Base-by-base conservation (phyloP, 352 stramenopile genomes). In the Achlya hypogyna region DNA sequence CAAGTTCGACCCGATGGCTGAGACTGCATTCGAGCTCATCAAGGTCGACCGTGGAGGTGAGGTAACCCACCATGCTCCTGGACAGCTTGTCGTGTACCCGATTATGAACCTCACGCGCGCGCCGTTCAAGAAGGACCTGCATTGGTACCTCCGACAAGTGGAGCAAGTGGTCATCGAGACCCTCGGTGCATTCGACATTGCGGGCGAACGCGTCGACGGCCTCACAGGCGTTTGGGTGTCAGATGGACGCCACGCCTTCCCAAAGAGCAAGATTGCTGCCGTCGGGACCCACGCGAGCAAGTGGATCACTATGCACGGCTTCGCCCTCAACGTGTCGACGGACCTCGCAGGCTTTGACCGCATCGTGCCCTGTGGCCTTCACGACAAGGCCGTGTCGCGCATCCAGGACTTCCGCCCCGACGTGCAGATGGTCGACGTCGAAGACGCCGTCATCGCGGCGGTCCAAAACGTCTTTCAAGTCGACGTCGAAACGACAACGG, bases 301-400 rank as follows among this genome's bases (percentile, higher is more conserved):
- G 51, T 99, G 97, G 97, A 96, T 99, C 59, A 99, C 97, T 9
- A 98, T 97, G 74, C 97, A 99, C 73, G 97, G 97, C 32, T 97
- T 99, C 74, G 92, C 97, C 6, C 77, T 99, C 43, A 99, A 99
- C 82, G 85, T 98, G 8, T 85, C 74, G 52, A 96, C 92, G 1
- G 84, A 99, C 74, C 72, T 99, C 52, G 45, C 64, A 6, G 82
- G 79, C 20, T 99, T 99, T 72, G 88, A 99, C 59, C 83, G 86
- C 31, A 99, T 99, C 69, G 79, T 98, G 49, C 97, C 97, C 22
- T 99, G 97, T 76, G 97, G 97, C 40, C 98, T 99, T 60, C 78
- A 93, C 52, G 86, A 96, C 34, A 83, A 82, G 28, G 79, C 79
- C 18, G 91, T 97, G 25, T 91, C 84, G n/a, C 90, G 81, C 63